Evolutionary conservation across 139 green algal genomes (phyloP), one percentile per base, ranked within the genome.

Genomic region (Pleodorina starrii): DNA sequence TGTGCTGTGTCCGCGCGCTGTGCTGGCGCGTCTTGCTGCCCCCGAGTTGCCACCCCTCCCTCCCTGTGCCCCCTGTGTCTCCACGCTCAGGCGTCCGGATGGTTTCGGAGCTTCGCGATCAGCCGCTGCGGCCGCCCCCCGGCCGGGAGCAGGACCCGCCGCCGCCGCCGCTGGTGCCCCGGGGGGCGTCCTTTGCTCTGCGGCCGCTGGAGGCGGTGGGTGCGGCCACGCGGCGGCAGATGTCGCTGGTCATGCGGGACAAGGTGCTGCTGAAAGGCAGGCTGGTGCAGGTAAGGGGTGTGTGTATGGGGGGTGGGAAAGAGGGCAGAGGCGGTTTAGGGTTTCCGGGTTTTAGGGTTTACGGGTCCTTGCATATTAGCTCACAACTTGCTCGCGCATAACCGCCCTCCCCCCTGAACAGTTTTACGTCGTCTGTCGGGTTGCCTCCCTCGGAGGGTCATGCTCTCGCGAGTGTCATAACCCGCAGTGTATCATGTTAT

Each of bases 241-340:
- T 91, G n/a, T 94, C 82, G 76, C 89, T 96, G 81, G 85, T 94
- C 48, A 46, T 94, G 90, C 86, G 94, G 0, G 93, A 96, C 86
- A 90, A 80, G 29, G 85, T 93, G 54, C 87, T 96, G 72, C 80
- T 95, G 0, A 86, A 80, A 50, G 92, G 81, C 5, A 87, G 93
- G 12, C 82, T 93, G 40, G 81, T 94, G 40, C 92, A 94, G 91
- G 91, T 91, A 66, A 32, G 54, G 54, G 3, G 7, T 12, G 7
- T 66, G 54, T 66, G 54, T 66, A 12, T 66, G 54, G n/a, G n/a
- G n/a, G n/a, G n/a, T n/a, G n/a, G n/a, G n/a, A n/a, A n/a, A n/a
- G n/a, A n/a, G n/a, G n/a, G n/a, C n/a, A n/a, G n/a, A n/a, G n/a
- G n/a, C n/a, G n/a, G n/a, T n/a, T 66, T 66, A 32, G 5, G 50